phyloP scores from a whole-genome alignment of 371 early-diverging fungal genomes.

The Mortierella sp. region DNA sequence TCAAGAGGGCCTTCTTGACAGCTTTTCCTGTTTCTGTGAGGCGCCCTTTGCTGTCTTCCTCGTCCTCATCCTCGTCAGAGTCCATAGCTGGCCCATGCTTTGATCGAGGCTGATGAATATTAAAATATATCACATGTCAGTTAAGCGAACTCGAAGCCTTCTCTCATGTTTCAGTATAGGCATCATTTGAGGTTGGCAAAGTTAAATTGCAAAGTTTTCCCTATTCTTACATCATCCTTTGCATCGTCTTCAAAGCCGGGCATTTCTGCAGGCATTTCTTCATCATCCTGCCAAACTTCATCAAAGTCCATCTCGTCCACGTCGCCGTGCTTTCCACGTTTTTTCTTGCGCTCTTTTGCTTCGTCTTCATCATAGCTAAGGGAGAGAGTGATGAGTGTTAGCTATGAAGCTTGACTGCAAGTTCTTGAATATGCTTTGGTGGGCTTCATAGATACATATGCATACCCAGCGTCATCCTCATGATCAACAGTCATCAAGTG shows the following conservation, averaged over 20 bases:
- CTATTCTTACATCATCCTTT: slow-evolving; percentile 54
- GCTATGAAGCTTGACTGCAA: not conserved
- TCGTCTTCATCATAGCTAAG: slow-evolving; percentile 56
- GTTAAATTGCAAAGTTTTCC: not conserved
- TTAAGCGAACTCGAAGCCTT: not conserved
- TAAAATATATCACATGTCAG: slow-evolving; percentile 3
- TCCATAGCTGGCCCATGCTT: slow-evolving; percentile 38
- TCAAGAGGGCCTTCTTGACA: slow-evolving; percentile 79
- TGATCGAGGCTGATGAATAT: slow-evolving; percentile 26
- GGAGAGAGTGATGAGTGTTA: not conserved
- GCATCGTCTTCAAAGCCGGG: slow-evolving; percentile 59
- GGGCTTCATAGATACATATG: not conserved
- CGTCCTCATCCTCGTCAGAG: slow-evolving; percentile 47
- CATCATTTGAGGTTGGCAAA: too few species aligned
- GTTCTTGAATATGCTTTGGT: not conserved
- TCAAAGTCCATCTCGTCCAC: slow-evolving; percentile 81
- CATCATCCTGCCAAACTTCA: slow-evolving; percentile 87
- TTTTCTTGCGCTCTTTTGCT: slow-evolving; percentile 46
- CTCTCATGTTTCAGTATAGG: not conserved
- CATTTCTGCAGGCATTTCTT: slow-evolving; percentile 80
- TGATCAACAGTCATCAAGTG: slow-evolving; percentile 51
- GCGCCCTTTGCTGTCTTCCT: slow-evolving; percentile 22
- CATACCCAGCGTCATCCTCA: slow-evolving; percentile 52
- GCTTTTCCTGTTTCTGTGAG: slow-evolving; percentile 59
- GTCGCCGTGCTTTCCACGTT: slow-evolving; percentile 64